Evolutionary conservation across 805 yeast species (phyloP), one percentile per base, ranked within the genome.

Genomic region (Hanseniaspora jakobsenii): DNA sequence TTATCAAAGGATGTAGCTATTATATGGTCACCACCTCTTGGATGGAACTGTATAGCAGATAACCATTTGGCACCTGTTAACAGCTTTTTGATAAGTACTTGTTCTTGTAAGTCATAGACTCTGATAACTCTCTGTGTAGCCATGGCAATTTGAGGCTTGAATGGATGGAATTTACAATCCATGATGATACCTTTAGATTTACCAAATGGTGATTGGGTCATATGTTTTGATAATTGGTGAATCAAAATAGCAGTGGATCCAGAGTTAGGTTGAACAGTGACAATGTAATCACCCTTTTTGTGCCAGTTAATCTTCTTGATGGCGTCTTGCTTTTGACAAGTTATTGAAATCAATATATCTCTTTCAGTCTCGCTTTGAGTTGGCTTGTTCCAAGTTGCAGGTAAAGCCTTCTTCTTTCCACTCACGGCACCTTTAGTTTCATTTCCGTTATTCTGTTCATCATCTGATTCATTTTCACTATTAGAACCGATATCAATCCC

Each of bases 121-220:
- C 95, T 77, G 51, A 91, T 73, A 53, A 86, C 83, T 58, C 97
- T 74, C 67, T 91, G 98, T 9, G 95, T 82, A 54, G 89, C 86
- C 40, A 91, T 97, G 56, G 83, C 82, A 50, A 91, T 70, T 59
- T 84, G 93, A 19, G 98, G 98, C 57, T 83, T 79, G 66, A 82
- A 79, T 24, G 98, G 98, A 64, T 91, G 98, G 77, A 91, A 91
- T 62, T 81, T 81, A 50, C 95, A 96, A 60, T 86, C 94, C 79
- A 86, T 86, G 36, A 87, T 79, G 50, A 89, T 80, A 52, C 98
- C 98, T 66, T 83, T 83, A 28, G 94, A 75, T 63, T 84, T 84
- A 53, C 77, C 73, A 75, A 91, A 91, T 49, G 98, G 98, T 9
- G 95, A 82, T 66, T 91, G 98, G 14, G 97, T 80, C 49, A 81